Percentiles rank a stretch among this genome's conserved stretches.
Evolutionary conservation across 2,329 filamentous ascomycete genomes (phyloP).

Genomic region (Eutypa lata): DNA sequence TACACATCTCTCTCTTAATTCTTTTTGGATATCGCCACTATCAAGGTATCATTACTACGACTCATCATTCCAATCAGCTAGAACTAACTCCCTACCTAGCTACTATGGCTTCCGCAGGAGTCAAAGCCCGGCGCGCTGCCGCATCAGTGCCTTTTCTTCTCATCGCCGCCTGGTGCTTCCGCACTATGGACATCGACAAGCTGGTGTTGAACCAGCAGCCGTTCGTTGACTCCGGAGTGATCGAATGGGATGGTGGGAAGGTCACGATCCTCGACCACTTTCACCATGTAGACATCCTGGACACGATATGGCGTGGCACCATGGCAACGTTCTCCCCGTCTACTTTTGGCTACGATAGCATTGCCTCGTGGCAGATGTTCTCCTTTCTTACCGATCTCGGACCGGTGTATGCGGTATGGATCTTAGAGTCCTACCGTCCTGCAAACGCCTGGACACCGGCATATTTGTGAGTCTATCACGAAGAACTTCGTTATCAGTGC

Average conservation of each 20-base stretch:
- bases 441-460: slow-evolving; percentile 13
- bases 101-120: background rate
- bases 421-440: slow-evolving; percentile 16
- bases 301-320: slow-evolving; percentile 14
- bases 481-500: background rate
- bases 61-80: too few species aligned
- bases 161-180: slow-evolving; percentile 10
- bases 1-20: too few species aligned
- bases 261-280: slow-evolving; percentile 15
- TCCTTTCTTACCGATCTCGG: slow-evolving; percentile 20
- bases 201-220: slow-evolving; percentile 8
- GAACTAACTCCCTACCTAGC: too few species aligned
- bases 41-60: too few species aligned
- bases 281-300: slow-evolving; percentile 9
- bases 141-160: slow-evolving; percentile 12
- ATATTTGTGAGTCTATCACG: slow-evolving; percentile 14
- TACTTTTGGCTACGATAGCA: slow-evolving; percentile 12
- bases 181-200: slow-evolving; percentile 12
- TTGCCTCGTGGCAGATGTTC: slow-evolving; percentile 21
- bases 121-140: slow-evolving; percentile 3
- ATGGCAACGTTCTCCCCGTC: slow-evolving; percentile 16
- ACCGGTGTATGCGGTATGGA: slow-evolving; percentile 19
- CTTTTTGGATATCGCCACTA: too few species aligned
- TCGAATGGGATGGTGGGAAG: slow-evolving; percentile 16
- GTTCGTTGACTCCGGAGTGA: slow-evolving; percentile 11